Conservation (phyloP, 225 moss, liverwort and hornwort genomes). For the Thuidium tamariscinum region DNA sequence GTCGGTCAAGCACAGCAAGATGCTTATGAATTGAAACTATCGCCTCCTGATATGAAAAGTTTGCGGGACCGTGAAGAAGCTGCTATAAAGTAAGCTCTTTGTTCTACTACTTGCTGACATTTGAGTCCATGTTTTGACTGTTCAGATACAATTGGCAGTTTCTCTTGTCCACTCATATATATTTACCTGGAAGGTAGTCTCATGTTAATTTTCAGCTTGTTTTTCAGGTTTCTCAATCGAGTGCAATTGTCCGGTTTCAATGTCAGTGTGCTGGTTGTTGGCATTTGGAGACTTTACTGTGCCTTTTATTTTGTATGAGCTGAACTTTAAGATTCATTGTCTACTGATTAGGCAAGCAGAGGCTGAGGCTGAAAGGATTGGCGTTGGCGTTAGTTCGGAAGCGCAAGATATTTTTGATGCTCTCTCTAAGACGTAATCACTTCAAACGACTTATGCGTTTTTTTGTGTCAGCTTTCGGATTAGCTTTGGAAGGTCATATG, state of each 20-base stretch:
- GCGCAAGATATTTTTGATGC: constrained; percentile 99
- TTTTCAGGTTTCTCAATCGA: not conserved
- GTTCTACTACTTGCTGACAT: not conserved
- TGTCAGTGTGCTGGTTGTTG: constrained; percentile 4
- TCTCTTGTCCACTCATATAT: not conserved
- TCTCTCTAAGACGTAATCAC: constrained; percentile 81
- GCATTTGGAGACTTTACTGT: not conserved
- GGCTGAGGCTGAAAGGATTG: constrained; percentile 92
- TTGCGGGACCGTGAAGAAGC: constrained; percentile 86
- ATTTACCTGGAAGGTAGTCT: not conserved
- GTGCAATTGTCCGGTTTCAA: not conserved
- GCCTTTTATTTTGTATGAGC: not conserved
- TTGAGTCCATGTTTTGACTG: not conserved
- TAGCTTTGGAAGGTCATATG: not conserved
- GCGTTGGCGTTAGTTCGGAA: constrained; percentile 88
- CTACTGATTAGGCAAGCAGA: constrained; percentile 81
- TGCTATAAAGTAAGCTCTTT: constrained; percentile 60
- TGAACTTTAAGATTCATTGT: constrained; percentile 1
- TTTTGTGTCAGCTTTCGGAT: not conserved
- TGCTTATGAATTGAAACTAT: constrained; percentile 63
- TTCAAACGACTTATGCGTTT: not conserved
- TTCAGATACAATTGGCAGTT: not conserved
- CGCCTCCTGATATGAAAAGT: constrained; percentile 62
- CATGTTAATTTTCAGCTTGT: not conserved
- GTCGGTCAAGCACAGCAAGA: constrained; percentile 77